Base-by-base conservation (phyloP, 2,329 filamentous ascomycete genomes). In the Venturia asperata region DNA sequence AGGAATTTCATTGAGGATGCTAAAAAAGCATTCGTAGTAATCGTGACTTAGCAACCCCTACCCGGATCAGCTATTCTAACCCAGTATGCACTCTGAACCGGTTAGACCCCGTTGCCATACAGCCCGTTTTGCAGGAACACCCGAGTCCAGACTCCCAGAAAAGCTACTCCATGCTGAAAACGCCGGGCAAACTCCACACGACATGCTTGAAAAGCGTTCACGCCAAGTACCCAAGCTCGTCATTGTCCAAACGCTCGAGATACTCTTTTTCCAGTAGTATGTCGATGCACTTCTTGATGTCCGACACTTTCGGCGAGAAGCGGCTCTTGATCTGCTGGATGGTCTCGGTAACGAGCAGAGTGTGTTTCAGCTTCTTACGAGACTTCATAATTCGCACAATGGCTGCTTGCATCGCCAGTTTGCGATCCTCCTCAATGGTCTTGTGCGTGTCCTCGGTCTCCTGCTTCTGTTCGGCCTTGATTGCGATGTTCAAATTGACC, bases 351-450 rank as follows among this genome's bases (percentile, higher is more conserved):
- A 99, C 92, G 15, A 99, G 87, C 74, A 94, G 89, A 67, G 88
- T 87, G 79, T 99, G 93, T 85, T 97, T 97, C 91, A 97, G 95
- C 80, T 89, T 91, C 86, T 99, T 97, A 67, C 94, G 89, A 3
- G 93, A 95, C 82, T 99, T 99, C 94, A 99, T 99, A 80, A 99
- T 97, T 73, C 94, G 91, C 66, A 99, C 94, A 76, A 99, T 97
- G 30, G 93, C 92, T 68, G 94, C 97, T 93, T 99, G 69, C 74
- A 97, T 89, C 66, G 99, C 85, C 67, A 99, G 82, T 79, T 97
- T 97, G 68, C 94, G 86, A 76, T 99, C 94, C 78, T 99, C 94
- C 80, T 99, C 94, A 71, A 99, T 97, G 3, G 92, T 97, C 85
- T 99, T 99, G 82, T 97, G 96, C 7, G 94, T 99, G 74, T 99